Evolutionary conservation across 257 asterid genomes (phyloP), one percentile per base, ranked within the genome.

Genomic region (Nicotiana benthamiana): DNA sequence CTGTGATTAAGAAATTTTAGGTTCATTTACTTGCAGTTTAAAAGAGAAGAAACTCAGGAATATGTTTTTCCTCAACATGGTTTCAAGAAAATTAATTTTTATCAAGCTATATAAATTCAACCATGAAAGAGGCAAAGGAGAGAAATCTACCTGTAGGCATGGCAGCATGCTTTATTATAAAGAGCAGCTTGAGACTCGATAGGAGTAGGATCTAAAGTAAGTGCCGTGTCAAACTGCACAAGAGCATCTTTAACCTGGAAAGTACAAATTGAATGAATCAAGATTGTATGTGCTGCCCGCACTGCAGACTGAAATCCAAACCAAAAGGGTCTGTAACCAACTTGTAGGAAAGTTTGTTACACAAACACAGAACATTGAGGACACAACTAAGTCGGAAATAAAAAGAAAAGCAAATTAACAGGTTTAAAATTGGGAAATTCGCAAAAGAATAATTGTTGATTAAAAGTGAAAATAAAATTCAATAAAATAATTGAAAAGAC

Each of bases 161-260:
- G 98, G 76, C 99, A 95, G 79, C 99, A 93, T 74, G 99, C 98
- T 86, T 95, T 95, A 89, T 95, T 95, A 86, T 92, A 95, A 77
- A 93, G 85, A 62, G 99, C 99, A 80, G 99, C 99, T 86, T 93
- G 98, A 79, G 98, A 89, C 83, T 93, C 99, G 81, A 54, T 48
- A 1, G 92, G 87, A 70, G 89, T 95, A 15, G 99, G 98, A 83
- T 90, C 80, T 87, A 95, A 87, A 72, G 99, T 85, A 82, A 95
- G 98, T 77, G 99, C 99, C 22, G 88, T 85, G 43, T 95, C 99
- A 82, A 95, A 95, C 87, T 89, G 94, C 17, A 18, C 86, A 11
- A 95, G 92, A 80, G 99, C 99, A 88, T 95, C 99, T 80, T 90
- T 93, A 77, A 95, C 97, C 99, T 95, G 91, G 54, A 87, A 68